Percentiles rank a stretch among this genome's conserved stretches.
Conservation (phyloP, 306 rosid species). For the Leucaena leucocephala region DNA sequence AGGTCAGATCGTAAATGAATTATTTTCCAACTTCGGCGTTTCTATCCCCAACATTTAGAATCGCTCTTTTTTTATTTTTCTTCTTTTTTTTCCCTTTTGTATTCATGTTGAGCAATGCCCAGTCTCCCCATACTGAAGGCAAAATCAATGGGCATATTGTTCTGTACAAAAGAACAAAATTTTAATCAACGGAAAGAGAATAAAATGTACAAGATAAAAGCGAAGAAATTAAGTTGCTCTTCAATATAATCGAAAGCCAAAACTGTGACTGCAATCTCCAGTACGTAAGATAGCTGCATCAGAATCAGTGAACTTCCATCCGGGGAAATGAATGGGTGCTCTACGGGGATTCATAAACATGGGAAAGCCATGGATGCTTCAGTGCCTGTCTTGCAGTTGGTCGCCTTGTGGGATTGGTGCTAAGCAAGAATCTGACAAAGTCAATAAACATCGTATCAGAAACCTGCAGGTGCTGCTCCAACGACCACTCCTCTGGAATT, state of each 20-base stretch:
- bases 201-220: constrained; percentile 35
- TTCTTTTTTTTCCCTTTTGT: not conserved
- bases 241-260: not conserved
- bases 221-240: not conserved
- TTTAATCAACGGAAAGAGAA: constrained; percentile 9
- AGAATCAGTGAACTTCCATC: not conserved
- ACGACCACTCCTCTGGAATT: constrained; percentile 78
- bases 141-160: constrained; percentile 33
- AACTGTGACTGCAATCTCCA: constrained; percentile 1
- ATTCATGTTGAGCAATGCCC: constrained; percentile 22
- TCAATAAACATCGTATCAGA: constrained; percentile 63
- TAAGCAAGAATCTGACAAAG: constrained; percentile 69
- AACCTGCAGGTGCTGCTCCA: constrained; percentile 73
- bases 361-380: constrained; percentile 92
- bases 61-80: not conserved
- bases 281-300: not conserved
- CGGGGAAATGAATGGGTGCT: constrained; percentile 19
- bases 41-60: not conserved
- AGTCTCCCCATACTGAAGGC: constrained; percentile 38
- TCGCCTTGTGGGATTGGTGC: constrained; percentile 75
- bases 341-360: constrained; percentile 48
- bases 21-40: not conserved
- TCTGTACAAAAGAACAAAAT: constrained; percentile 51
- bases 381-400: constrained; percentile 86
- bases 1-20: not conserved